Evolutionary conservation across 2,329 filamentous ascomycete species (phyloP), one percentile per base, ranked within the genome.

Genomic region (Penicillium sp.): DNA sequence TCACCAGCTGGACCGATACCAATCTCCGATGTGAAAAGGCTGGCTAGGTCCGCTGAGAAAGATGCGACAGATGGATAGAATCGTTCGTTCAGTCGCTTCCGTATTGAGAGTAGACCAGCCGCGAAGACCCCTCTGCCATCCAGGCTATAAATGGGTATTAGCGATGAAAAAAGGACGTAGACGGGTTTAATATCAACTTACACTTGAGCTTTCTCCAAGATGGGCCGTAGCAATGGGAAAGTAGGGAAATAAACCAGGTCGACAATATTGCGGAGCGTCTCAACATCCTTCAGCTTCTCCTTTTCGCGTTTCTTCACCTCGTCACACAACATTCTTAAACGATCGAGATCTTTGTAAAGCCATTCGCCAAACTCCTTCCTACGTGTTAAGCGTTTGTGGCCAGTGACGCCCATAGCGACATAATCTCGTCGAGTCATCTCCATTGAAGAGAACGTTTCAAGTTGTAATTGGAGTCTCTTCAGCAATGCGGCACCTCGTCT

Each of bases 371-470:
- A 99, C 58, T 93, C 90, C 62, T 97, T 92, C 40, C 94, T 87
- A 54, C 92, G 83, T 47, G 88, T 81, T 26, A 99, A 80, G 45
- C 91, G 84, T 23, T 89, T 83, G 66, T 88, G 87, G 51, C 94
- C 94, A 43, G 86, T 87, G 36, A 89, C 87, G 6, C 94, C 94
- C 91, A 97, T 96, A 33, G 89, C 88, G n/a, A 89, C 89, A 74
- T 97, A 99, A 73, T 97, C 93, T 55, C 94, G 88, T 48, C 94
- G 85, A 2, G 94, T 97, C 61, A 99, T 87, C 75, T 99, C 94
- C 89, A 97, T 96, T 0, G 92, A 96, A 6, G 93, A 93, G 73
- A 97, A 99, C 0, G 91, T 91, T 73, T 97, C 93, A 82, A 97
- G 89, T 72, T 97, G 92, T 53, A 97, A 78, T 71, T 99, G 94